A percentile compares a stretch with the other conserved stretches of the same genome.
phyloP scores from a whole-genome alignment of 805 yeast species.

The Zygoascus ofunaensis region DNA sequence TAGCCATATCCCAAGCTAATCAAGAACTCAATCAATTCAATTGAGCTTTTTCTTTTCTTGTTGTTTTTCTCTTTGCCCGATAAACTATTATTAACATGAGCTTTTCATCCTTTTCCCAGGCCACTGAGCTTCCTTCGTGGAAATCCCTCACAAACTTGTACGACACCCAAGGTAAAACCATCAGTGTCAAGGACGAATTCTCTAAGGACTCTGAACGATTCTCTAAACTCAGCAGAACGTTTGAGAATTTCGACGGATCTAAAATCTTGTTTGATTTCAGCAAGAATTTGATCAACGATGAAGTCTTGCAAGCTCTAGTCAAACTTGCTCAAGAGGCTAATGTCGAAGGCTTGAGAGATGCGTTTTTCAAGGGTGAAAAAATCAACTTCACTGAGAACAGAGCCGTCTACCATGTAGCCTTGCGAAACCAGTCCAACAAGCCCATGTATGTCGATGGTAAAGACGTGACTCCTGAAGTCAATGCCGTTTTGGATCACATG shows the following conservation, averaged over 20 bases:
- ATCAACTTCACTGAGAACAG: conserved; percentile 88
- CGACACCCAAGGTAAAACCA: conserved; percentile 57
- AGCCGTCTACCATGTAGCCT: conserved; percentile 94
- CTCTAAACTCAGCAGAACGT: conserved; percentile 64
- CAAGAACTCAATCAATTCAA: too few species aligned
- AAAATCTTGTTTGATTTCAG: conserved; percentile 90
- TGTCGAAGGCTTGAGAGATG: conserved; percentile 79
- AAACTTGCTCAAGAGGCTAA: conserved; percentile 84
- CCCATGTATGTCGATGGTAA: conserved; percentile 83
- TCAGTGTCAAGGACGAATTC: conserved; percentile 74
- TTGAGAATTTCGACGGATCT: conserved; percentile 78
- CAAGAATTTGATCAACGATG: conserved; percentile 86
- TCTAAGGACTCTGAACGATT: conserved; percentile 65
- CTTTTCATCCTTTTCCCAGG: conserved; percentile 45
- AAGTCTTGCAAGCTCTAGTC: conserved; percentile 56
- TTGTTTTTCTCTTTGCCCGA: too few species aligned
- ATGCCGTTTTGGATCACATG: conserved; percentile 88
- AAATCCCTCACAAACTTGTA: conserved; percentile 61
- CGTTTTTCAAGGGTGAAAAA: conserved; percentile 85
- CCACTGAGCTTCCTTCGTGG: conserved; percentile 80
- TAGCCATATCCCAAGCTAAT: too few species aligned
- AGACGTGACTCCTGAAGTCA: conserved; percentile 87
- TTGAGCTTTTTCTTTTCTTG: too few species aligned
- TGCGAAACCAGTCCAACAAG: conserved; percentile 83
- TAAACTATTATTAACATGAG: conserved; percentile 20